Conservation (phyloP, 768 basidiomycete genomes). For the Trichaptum fuscoviolaceum region DNA sequence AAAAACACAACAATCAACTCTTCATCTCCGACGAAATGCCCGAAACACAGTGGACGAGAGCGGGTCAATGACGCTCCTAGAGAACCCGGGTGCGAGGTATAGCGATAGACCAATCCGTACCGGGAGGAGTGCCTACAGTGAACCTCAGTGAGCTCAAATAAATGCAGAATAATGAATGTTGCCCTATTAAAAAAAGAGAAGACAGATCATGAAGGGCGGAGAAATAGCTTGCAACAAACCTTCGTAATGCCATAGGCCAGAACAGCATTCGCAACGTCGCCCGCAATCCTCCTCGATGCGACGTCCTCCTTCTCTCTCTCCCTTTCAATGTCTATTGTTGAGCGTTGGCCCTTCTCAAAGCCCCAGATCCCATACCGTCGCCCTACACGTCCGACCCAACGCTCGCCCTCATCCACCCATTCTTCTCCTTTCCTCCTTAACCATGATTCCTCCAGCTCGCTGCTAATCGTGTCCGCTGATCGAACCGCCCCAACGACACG, state of each 20-base stretch:
- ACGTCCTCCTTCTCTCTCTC: constrained; percentile 12
- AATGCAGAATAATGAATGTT: neutral
- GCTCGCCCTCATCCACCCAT: constrained; percentile 79
- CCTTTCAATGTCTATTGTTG: constrained; percentile 3
- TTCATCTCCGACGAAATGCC: constrained; percentile 13
- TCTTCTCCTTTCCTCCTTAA: constrained; percentile 35
- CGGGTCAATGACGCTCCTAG: constrained; percentile 61
- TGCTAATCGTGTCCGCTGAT: constrained; percentile 12
- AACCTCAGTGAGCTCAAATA: constrained; percentile 2
- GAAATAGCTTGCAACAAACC: constrained; percentile 32
- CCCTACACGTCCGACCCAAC: constrained; percentile 66
- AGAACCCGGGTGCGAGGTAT: constrained; percentile 70
- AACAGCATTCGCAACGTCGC: constrained; percentile 77
- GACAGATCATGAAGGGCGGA: neutral
- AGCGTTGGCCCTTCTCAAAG: constrained; percentile 45
- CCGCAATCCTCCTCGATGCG: constrained; percentile 46
- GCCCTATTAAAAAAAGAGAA: too few species aligned
- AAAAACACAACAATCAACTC: neutral
- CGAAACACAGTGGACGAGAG: constrained; percentile 30
- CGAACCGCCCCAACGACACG: constrained; percentile 43
- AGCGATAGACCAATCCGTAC: constrained; percentile 66
- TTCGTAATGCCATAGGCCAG: constrained; percentile 79
- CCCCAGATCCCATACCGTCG: constrained; percentile 78
- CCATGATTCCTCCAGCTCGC: constrained; percentile 27
- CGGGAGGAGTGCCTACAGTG: constrained; percentile 62